Percentiles rank a stretch among this genome's conserved stretches.
Evolutionary conservation across 768 basidiomycete genomes (phyloP).

Genomic region (Phanerodontia chrysosporium): DNA sequence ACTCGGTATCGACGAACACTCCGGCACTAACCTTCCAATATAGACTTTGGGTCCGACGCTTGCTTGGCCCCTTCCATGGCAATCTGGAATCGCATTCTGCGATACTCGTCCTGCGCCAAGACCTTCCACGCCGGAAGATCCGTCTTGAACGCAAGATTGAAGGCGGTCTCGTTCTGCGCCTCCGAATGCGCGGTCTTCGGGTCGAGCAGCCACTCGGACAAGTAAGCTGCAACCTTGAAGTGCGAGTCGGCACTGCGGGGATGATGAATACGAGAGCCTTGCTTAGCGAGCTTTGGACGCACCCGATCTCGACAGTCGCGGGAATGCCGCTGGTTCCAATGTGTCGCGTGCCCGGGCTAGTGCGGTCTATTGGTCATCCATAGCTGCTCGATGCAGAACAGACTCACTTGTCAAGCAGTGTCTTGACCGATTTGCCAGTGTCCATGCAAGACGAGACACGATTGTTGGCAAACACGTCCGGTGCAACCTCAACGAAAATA

Average conservation of each 20-base stretch:
- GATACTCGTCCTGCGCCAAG: slow-evolving; percentile 20
- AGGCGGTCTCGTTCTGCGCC: slow-evolving; percentile 16
- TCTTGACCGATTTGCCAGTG: slow-evolving; percentile 17
- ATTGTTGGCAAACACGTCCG: slow-evolving; percentile 28
- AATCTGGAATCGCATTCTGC: slow-evolving; percentile 20
- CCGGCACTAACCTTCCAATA: slow-evolving; percentile 2
- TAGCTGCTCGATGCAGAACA: neutral
- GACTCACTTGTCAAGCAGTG: slow-evolving; percentile 4
- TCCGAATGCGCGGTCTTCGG: slow-evolving; percentile 10
- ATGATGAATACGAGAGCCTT: neutral
- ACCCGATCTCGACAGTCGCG: slow-evolving; percentile 4
- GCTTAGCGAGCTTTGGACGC: no score
- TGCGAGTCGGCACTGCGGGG: slow-evolving; percentile 16
- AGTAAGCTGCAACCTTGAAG: slow-evolving; percentile 17
- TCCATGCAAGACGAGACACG: slow-evolving; percentile 16
- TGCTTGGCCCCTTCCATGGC: slow-evolving; percentile 18
- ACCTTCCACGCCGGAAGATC: slow-evolving; percentile 18
- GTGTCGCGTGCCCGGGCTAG: slow-evolving; percentile 4
- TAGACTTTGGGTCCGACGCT: neutral
- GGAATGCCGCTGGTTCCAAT: neutral
- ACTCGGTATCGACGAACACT: neutral
- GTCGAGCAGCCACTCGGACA: slow-evolving; percentile 19
- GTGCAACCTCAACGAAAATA: slow-evolving; percentile 28
- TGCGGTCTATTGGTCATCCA: neutral
- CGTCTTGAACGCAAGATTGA: slow-evolving; percentile 19